Evolutionary conservation across 495 filamentous ascomycete species (phyloP), one percentile per base, ranked within the genome.

Genomic region (Geopyxis carbonaria): DNA sequence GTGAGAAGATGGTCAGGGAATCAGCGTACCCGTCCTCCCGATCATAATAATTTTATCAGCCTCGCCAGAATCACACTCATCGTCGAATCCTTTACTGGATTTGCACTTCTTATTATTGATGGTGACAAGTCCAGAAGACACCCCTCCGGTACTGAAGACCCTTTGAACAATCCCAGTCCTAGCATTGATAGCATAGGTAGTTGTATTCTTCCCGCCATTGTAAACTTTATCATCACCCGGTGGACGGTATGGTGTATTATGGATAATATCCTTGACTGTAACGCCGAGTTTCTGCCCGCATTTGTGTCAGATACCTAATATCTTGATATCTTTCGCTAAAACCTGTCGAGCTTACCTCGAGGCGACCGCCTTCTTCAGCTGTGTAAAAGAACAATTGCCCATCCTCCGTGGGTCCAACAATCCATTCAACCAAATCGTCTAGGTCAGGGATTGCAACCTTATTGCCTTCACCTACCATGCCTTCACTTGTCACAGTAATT

Each of bases 401-500:
- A 58, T 92, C 78, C 43, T 76, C 70, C 38, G 73, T 89, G 6
- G 89, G 89, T 56, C 95, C 91, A 33, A 97, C 82, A 34, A 93
- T 84, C 89, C 89, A 97, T n/a, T 92, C 57, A 43, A 82, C 85
- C 40, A 85, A 75, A 45, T 92, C 80, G 34, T 85, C 73, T 14
- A 7, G 7, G 25, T 28, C 7, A 13, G 13, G 7, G 25, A 7
- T 28, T 13, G 69, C 67, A 46, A 68, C 64, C 33, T 63, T 64
- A 42, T 67, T 60, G n/a, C 48, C 48, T 18, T 55, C 44, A 11
- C 46, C 57, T 19, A n/a, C n/a, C n/a, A n/a, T n/a, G n/a, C n/a
- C n/a, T 63, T 70, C 60, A 53, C 71, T 37, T 44, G 59, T 58
- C 23, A 80, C 78, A 38, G 65, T 63, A 57, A 83, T 86, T 27